phyloP scores from a whole-genome alignment of 2,329 filamentous ascomycete species.

The Aspergillus clavatus region DNA sequence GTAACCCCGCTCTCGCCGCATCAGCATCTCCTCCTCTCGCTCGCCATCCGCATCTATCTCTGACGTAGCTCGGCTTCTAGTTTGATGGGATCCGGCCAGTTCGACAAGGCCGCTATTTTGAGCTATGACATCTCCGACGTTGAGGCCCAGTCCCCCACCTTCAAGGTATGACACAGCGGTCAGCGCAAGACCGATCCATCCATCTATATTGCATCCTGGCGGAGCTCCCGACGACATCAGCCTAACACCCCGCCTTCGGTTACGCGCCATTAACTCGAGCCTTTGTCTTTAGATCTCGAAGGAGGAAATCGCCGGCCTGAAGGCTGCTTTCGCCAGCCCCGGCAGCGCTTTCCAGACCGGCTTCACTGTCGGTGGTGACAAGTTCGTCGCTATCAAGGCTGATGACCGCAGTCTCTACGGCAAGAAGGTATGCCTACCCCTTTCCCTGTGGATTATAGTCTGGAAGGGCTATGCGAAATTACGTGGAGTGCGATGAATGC shows the following conservation, averaged over 20 bases:
- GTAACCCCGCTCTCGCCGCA: conserved; percentile 9
- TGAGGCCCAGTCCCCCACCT: conserved; percentile 68
- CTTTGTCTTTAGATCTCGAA: conserved; percentile 44
- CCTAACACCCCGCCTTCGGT: background rate
- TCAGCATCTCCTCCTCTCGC: conserved; percentile 8
- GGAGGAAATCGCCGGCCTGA: conserved; percentile 53
- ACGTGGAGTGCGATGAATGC: background rate
- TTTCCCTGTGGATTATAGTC: background rate
- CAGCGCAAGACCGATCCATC: background rate
- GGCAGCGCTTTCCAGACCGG: conserved; percentile 54
- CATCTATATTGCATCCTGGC: conserved; percentile 6
- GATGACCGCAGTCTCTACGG: conserved; percentile 78
- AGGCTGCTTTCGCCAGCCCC: conserved; percentile 49
- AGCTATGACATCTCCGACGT: conserved; percentile 72
- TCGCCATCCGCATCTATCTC: conserved; percentile 9
- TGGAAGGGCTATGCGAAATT: background rate
- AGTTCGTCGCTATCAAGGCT: conserved; percentile 71
- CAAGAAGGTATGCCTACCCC: conserved; percentile 64
- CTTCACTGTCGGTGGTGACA: conserved; percentile 68
- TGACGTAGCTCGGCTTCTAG: conserved; percentile 44
- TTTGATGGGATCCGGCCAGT: conserved; percentile 71
- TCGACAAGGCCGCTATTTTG: conserved; percentile 83
- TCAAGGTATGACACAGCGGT: conserved; percentile 57
- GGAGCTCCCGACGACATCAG: background rate
- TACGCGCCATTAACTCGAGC: conserved; percentile 3